A percentile compares a stretch with the other conserved stretches of the same genome.
Conservation (phyloP, 2,329 filamentous ascomycete genomes). For the Pseudogymnoascus sp. region DNA sequence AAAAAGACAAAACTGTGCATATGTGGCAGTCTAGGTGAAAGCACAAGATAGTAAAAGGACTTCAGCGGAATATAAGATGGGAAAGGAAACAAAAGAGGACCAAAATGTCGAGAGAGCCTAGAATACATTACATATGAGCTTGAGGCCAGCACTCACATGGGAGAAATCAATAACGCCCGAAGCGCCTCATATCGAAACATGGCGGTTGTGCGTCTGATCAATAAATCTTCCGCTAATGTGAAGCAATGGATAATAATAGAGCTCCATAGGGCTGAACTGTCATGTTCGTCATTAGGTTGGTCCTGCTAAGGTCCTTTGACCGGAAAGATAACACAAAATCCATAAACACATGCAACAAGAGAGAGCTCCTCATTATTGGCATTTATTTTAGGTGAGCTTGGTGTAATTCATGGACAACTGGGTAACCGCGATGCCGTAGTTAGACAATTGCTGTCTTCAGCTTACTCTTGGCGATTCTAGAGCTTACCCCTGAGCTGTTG, state of each 20-base stretch:
- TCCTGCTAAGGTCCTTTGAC: background rate
- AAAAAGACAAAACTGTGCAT: too few species aligned
- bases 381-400: background rate
- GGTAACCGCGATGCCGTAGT: background rate
- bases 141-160: background rate
- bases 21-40: too few species aligned
- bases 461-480: background rate
- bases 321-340: background rate
- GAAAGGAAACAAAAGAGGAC: too few species aligned
- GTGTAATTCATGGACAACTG: background rate
- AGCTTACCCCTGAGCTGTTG: background rate
- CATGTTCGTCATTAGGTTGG: background rate
- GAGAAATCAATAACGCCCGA: background rate
- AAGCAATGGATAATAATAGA: background rate
- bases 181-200: background rate
- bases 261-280: background rate
- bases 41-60: too few species aligned
- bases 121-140: too few species aligned
- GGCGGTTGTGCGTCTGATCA: background rate
- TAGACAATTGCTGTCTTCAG: background rate
- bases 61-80: too few species aligned
- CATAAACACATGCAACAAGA: background rate
- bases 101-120: too few species aligned
- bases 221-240: background rate
- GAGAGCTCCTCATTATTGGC: background rate